Evolutionary conservation across 2,329 filamentous ascomycete genomes (phyloP).

Genomic region (Trichoderma harzianum): DNA sequence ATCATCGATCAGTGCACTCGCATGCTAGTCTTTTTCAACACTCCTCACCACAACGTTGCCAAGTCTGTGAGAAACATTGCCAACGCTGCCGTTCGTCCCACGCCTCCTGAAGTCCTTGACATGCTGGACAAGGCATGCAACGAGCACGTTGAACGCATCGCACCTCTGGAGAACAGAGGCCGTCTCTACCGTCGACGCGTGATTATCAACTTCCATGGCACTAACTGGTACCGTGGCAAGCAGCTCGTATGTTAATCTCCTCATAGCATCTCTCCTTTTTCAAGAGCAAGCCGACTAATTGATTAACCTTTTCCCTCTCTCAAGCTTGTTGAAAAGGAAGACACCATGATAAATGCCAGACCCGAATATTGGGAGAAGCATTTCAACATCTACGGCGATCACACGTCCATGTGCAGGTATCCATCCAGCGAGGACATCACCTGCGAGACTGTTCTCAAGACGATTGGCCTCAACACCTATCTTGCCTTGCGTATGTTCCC

Average conservation of each 20-base stretch:
- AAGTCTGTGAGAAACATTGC: conserved; percentile 10
- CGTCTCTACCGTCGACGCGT: conserved; percentile 7
- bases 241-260: background rate
- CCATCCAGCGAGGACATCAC: background rate
- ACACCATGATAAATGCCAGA: background rate
- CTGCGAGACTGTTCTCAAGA: conserved; percentile 9
- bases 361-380: conserved; percentile 15
- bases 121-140: conserved; percentile 12
- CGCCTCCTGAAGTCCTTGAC: background rate
- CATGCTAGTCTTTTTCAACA: conserved; percentile 16
- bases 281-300: background rate
- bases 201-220: conserved; percentile 12
- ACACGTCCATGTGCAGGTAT: conserved; percentile 14
- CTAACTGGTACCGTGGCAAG: conserved; percentile 3
- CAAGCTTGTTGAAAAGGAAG: conserved; percentile 12
- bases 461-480: conserved; percentile 14
- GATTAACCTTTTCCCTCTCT: background rate
- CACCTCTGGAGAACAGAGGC: background rate
- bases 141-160: background rate
- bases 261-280: background rate
- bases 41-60: conserved; percentile 13
- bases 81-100: background rate
- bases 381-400: conserved; percentile 7
- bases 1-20: background rate
- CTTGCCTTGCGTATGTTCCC: conserved; percentile 10